Base-by-base conservation (phyloP, 805 yeast species). In the Yamadazyma phyllophila region DNA sequence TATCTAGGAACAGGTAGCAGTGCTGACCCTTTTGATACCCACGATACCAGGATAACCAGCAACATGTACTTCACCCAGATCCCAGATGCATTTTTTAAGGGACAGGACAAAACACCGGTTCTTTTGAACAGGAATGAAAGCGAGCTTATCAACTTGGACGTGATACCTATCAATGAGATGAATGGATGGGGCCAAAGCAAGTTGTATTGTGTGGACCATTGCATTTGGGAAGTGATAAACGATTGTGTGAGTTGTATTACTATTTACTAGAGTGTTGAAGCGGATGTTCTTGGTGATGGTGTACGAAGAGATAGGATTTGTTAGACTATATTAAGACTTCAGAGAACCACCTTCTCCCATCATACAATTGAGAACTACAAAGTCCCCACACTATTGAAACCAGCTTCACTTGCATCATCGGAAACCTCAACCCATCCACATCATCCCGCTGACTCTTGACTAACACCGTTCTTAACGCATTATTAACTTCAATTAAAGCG, bases 151-250 rank as follows among this genome's bases (percentile, higher is more conserved):
- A 63, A 61, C 48, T 32, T 51, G 35, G 49, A 51, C 12, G 52
- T 51, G 15, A 36, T 49, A 4, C 46, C 51, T 3, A 26, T 51
- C 7, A 36, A 38, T 15, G 48, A 61, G 60, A 39, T 56, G 56
- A 20, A 65, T 62, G 46, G 64, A 65, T 70, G 76, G 75, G 75
- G 75, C 29, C 76, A 70, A 55, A 65, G 69, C 30, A 64, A 64
- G 44, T 50, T 73, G 37, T 68, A 69, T 49, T 74, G 76, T n/a
- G 63, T 57, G 44, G 53, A 63, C 39, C 44, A 67, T 43, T 61
- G 74, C 44, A 69, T 74, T 7, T 68, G 71, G 66, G 79, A 75
- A 44, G 76, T 72, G 14, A 56, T 71, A 10, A 45, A 45, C 33
- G 47, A 47, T 24, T 37, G 48, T 31, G 40, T 49, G n/a, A 41